Conservation (phyloP, 225 moss, liverwort and hornwort genomes). For the Climacium dendroides region DNA sequence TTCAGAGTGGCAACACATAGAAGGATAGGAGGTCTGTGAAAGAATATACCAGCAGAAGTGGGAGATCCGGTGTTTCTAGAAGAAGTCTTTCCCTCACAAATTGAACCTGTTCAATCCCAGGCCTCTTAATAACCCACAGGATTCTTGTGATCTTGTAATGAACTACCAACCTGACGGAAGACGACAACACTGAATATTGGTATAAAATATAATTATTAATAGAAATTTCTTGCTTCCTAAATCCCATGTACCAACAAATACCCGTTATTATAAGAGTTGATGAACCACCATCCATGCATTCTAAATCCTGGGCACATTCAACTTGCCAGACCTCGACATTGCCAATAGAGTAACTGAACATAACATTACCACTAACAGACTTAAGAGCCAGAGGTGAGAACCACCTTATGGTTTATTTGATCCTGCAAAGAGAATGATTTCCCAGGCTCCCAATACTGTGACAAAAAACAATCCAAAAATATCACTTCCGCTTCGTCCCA, state of each 20-base stretch:
- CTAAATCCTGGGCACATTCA: background rate
- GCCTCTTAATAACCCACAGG: constrained; percentile 20
- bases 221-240: background rate
- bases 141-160: constrained; percentile 9
- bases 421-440: constrained; percentile 38
- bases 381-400: background rate
- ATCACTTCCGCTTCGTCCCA: background rate
- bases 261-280: background rate
- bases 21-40: background rate
- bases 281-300: background rate
- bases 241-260: background rate
- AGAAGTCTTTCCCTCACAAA: constrained; percentile 39
- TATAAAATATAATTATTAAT: background rate
- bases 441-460: constrained; percentile 34
- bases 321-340: background rate
- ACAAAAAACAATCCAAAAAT: background rate
- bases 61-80: constrained; percentile 20
- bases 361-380: background rate
- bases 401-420: constrained; percentile 46
- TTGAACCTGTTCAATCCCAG: constrained; percentile 41
- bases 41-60: constrained; percentile 28
- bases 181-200: constrained; percentile 3
- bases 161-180: constrained; percentile 26
- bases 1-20: background rate
- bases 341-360: background rate